phyloP scores from a whole-genome alignment of 495 filamentous ascomycete species.

The Platismatia glauca region DNA sequence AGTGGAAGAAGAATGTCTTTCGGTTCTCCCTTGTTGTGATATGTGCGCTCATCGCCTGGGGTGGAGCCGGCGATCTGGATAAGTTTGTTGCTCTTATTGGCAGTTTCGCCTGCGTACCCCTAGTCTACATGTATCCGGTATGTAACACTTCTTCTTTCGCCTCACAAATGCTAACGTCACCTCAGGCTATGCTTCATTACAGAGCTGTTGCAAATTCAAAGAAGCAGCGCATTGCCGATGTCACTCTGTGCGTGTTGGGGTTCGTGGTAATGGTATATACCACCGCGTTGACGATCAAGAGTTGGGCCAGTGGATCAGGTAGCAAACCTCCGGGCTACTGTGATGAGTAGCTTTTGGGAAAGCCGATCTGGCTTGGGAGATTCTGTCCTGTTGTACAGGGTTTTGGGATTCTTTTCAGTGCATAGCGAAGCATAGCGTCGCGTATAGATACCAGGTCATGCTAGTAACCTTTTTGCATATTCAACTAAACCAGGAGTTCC shows the following conservation, averaged over 20 bases:
- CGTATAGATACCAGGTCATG: slow-evolving; percentile 7
- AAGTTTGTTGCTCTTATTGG: slow-evolving; percentile 95
- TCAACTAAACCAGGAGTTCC: neutral
- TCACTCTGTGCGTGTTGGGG: slow-evolving; percentile 70
- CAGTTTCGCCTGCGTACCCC: slow-evolving; percentile 93
- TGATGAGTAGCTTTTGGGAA: slow-evolving; percentile 27
- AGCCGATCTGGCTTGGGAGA: neutral
- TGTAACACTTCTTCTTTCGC: slow-evolving; percentile 27
- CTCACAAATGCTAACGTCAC: slow-evolving; percentile 12
- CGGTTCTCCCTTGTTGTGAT: slow-evolving; percentile 82
- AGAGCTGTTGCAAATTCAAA: slow-evolving; percentile 61
- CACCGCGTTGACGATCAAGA: slow-evolving; percentile 69
- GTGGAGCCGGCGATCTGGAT: slow-evolving; percentile 84
- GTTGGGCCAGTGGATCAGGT: slow-evolving; percentile 55
- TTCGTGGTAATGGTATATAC: slow-evolving; percentile 83
- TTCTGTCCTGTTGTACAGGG: neutral
- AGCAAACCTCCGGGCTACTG: slow-evolving; percentile 50
- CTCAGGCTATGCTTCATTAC: slow-evolving; percentile 81
- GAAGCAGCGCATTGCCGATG: slow-evolving; percentile 58
- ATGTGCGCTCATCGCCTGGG: slow-evolving; percentile 82
- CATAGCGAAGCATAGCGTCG: slow-evolving; percentile 19
- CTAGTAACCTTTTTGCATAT: neutral
- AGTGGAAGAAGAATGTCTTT: slow-evolving; percentile 98
- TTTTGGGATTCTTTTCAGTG: neutral
- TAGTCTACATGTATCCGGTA: slow-evolving; percentile 97